Evolutionary conservation across 106 monocot species (phyloP).

Genomic region (Iris macrosiphon): DNA sequence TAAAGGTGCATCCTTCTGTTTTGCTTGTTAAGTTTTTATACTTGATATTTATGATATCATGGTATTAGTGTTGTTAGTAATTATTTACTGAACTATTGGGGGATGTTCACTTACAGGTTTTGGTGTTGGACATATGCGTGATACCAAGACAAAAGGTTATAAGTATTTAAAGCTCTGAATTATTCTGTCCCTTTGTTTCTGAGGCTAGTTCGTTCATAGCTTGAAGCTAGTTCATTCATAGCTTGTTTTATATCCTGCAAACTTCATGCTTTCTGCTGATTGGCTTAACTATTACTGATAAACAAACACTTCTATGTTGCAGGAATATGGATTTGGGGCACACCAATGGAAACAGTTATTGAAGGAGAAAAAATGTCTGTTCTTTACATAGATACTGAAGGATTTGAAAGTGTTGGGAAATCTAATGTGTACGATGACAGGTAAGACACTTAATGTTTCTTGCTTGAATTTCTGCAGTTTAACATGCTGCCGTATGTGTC

Average conservation of each 20-base stretch:
- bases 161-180: not conserved
- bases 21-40: not conserved
- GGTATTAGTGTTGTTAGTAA: too few species aligned
- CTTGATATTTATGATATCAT: too few species aligned
- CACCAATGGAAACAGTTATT: constrained; percentile 70
- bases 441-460: constrained; percentile 22
- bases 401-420: constrained; percentile 99
- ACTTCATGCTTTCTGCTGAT: too few species aligned
- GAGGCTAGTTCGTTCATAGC: too few species aligned
- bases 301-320: too few species aligned
- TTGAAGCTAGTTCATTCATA: too few species aligned
- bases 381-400: constrained; percentile 92
- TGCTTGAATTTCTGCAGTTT: not conserved
- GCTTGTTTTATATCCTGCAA: too few species aligned
- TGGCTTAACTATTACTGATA: too few species aligned
- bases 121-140: constrained; percentile 99
- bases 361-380: constrained; percentile 87
- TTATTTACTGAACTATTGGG: not conserved
- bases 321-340: constrained; percentile 99
- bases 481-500: not conserved
- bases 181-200: not conserved
- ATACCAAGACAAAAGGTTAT: constrained; percentile 99
- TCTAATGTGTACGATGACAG: constrained; percentile 99
- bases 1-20: constrained; percentile 53
- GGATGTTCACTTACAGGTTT: constrained; percentile 57